Evolutionary conservation across 139 green algal species (phyloP).

Genomic region (Marvania coccoides): DNA sequence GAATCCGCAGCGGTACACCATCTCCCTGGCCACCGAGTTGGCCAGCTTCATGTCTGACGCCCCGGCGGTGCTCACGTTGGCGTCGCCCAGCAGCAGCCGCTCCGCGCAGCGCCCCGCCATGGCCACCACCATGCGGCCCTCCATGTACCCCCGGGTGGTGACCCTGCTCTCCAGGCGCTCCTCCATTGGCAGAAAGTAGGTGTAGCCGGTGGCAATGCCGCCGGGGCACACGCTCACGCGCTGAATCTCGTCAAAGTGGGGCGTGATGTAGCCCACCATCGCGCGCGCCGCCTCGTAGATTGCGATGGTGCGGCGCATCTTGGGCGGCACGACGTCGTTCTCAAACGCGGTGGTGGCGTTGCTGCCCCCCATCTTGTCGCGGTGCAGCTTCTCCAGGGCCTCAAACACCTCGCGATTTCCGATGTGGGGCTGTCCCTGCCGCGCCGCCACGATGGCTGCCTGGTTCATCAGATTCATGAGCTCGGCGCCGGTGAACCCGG

Average conservation of each 20-base stretch:
- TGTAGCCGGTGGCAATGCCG: constrained; percentile 46
- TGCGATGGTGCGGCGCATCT: constrained; percentile 27
- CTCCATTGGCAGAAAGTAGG: constrained; percentile 80
- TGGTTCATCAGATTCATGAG: constrained; percentile 90
- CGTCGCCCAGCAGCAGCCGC: constrained; percentile 73
- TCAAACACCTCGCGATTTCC: constrained; percentile 74
- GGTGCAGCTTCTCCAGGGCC: constrained; percentile 79
- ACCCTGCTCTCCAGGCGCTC: constrained; percentile 69
- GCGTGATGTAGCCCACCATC: constrained; percentile 71
- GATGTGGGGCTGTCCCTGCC: constrained; percentile 56
- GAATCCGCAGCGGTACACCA: constrained; percentile 77
- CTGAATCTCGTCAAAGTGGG: constrained; percentile 74
- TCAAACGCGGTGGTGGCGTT: constrained; percentile 3
- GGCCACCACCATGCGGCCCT: constrained; percentile 66
- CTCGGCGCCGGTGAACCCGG: constrained; percentile 84
- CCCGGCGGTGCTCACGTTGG: constrained; percentile 51
- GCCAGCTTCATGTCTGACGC: constrained; percentile 39
- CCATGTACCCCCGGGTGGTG: constrained; percentile 70
- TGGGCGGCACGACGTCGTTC: constrained; percentile 19
- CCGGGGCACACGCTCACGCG: constrained; percentile 36
- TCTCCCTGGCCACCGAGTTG: constrained; percentile 79
- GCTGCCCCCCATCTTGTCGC: constrained; percentile 37
- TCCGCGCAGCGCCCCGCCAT: constrained; percentile 69
- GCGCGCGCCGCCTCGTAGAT: constrained; percentile 81
- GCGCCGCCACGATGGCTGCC: constrained; percentile 65